Conservation (phyloP, 768 basidiomycete genomes). For the Suillus discolor region DNA sequence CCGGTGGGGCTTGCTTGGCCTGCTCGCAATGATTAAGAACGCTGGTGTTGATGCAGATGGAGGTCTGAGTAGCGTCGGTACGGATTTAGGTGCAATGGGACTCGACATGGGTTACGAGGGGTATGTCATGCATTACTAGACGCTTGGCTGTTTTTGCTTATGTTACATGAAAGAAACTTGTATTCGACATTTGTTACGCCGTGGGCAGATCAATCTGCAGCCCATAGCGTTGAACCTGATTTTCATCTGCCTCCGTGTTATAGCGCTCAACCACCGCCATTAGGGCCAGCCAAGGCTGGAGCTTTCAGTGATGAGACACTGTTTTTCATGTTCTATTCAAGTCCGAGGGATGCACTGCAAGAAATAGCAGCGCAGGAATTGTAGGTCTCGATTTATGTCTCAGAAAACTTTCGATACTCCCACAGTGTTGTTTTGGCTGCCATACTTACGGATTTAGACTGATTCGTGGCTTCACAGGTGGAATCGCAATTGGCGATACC, state of each 20-base stretch:
- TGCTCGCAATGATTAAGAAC: conserved; percentile 86
- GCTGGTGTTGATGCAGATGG: conserved; percentile 76
- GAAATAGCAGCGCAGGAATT: conserved; percentile 95
- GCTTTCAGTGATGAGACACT: conserved; percentile 95
- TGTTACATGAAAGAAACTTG: conserved; percentile 58
- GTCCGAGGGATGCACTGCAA: conserved; percentile 88
- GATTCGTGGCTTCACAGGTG: conserved; percentile 50
- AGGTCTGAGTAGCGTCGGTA: conserved; percentile 82
- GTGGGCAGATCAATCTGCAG: conserved; percentile 90
- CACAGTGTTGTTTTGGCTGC: background rate
- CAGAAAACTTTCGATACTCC: background rate
- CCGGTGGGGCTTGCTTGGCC: conserved; percentile 88
- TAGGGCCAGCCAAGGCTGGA: conserved; percentile 76
- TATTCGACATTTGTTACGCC: conserved; percentile 96
- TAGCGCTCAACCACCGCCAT: conserved; percentile 86
- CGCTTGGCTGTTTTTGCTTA: conserved; percentile 21
- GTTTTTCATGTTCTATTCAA: conserved; percentile 98
- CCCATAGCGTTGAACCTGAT: conserved; percentile 87
- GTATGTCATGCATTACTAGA: conserved; percentile 50
- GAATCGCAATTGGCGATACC: conserved; percentile 95
- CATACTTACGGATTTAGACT: conserved; percentile 9
- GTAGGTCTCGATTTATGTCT: conserved; percentile 50
- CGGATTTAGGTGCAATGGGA: conserved; percentile 90
- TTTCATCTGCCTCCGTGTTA: conserved; percentile 92
- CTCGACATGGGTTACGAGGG: conserved; percentile 84